Percentiles rank a stretch among this genome's conserved stretches.
phyloP scores from a whole-genome alignment of 116 monocot species.

The Dioscorea cayenensis region DNA sequence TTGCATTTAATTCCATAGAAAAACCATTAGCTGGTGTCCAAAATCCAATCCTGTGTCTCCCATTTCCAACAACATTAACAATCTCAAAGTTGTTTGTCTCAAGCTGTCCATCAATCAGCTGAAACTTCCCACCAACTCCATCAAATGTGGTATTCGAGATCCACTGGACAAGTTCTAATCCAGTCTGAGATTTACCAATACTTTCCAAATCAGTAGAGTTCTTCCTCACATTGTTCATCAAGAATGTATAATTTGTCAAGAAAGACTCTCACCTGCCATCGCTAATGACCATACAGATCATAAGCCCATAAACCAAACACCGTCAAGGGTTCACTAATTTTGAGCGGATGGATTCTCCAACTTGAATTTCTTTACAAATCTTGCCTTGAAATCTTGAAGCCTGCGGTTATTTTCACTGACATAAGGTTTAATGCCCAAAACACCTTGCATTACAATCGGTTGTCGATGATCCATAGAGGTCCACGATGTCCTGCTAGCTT shows the following conservation, averaged over 20 bases:
- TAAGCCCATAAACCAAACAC: slow-evolving; percentile 47
- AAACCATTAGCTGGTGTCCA: slow-evolving; percentile 25
- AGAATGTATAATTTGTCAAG: slow-evolving; percentile 8
- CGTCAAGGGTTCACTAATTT: slow-evolving; percentile 19
- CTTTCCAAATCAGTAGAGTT: slow-evolving; percentile 16
- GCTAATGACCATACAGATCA: slow-evolving; percentile 41
- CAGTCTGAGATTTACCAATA: slow-evolving; percentile 17
- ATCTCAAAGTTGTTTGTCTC: slow-evolving; percentile 1
- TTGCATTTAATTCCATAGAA: slow-evolving; percentile 2
- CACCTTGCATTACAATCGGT: slow-evolving; percentile 45
- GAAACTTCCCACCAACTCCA: slow-evolving; percentile 27
- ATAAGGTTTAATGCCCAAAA: slow-evolving; percentile 46
- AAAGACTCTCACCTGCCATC: slow-evolving; percentile 18
- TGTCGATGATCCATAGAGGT: slow-evolving; percentile 18
- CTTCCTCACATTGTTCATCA: not conserved
- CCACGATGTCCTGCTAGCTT: slow-evolving; percentile 36
- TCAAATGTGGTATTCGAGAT: slow-evolving; percentile 14
- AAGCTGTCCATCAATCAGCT: slow-evolving; percentile 20
- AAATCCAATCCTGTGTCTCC: slow-evolving; percentile 18
- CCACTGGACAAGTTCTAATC: not conserved
- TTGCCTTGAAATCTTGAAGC: slow-evolving; percentile 20
- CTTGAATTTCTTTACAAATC: slow-evolving; percentile 27
- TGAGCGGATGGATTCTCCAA: slow-evolving; percentile 9
- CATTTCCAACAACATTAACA: slow-evolving; percentile 24
- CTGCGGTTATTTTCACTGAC: not conserved